Percentiles rank a stretch among this genome's conserved stretches.
These are phyloP conservation scores for Eleusine coracana DNA, from an alignment of 176 grass and related monocot genomes.

Conservation along the genomic window DNA sequence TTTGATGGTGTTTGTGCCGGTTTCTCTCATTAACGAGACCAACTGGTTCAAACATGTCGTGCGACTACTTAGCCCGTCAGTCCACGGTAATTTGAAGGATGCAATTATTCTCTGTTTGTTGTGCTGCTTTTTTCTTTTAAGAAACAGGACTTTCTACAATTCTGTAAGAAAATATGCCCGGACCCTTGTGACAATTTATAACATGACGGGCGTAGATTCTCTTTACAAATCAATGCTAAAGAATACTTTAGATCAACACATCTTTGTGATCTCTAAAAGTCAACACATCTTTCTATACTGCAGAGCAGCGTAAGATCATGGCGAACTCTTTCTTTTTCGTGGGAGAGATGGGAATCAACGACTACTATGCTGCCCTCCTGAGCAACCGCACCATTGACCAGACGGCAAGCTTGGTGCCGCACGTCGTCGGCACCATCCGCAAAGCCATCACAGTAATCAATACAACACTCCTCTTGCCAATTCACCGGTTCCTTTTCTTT, in stretches of 20 bases:
- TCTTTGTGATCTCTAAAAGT: too few relatives aligned
- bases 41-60: constrained; percentile 54
- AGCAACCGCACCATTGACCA: constrained; percentile 41
- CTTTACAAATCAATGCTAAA: too few relatives aligned
- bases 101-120: too few relatives aligned
- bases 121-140: too few relatives aligned
- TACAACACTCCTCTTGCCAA: background rate
- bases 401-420: constrained; percentile 50
- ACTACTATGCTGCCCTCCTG: constrained; percentile 58
- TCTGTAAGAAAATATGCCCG: too few relatives aligned
- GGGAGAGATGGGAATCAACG: constrained; percentile 76
- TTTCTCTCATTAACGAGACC: constrained; percentile 56
- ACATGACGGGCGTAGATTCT: too few relatives aligned
- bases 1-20: constrained; percentile 41
- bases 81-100: background rate
- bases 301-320: constrained; percentile 22
- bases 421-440: constrained; percentile 45
- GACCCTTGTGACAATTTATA: too few relatives aligned
- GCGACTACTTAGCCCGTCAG: constrained; percentile 26
- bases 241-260: background rate
- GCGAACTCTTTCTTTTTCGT: constrained; percentile 39
- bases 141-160: too few relatives aligned
- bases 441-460: constrained; percentile 35
- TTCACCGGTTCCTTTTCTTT: background rate
- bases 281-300: background rate